Percentiles rank a stretch among this genome's conserved stretches.
These are phyloP conservation scores for Hypericum androsaemum DNA, from an alignment of 345 rosid genomes.

Conservation along the genomic window DNA sequence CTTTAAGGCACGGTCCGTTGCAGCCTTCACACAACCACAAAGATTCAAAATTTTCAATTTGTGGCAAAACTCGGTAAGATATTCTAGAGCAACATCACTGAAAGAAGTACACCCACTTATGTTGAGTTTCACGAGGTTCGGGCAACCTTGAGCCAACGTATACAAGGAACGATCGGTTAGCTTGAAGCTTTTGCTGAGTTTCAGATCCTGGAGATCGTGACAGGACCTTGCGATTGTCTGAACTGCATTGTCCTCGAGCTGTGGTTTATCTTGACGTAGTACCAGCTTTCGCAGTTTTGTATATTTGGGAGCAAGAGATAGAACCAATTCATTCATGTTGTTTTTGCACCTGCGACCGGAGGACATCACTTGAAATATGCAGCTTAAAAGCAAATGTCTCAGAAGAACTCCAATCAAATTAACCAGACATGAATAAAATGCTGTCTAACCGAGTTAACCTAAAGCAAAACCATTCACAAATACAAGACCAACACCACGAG, in stretches of 20 bases:
- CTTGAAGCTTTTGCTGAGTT: conserved; percentile 92
- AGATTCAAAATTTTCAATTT: conserved; percentile 66
- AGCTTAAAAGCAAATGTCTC: too few species aligned
- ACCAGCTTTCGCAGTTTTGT: conserved; percentile 56
- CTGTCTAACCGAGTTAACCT: too few species aligned
- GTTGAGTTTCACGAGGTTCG: conserved; percentile 70
- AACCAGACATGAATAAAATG: too few species aligned
- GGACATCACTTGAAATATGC: too few species aligned
- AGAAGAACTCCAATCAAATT: too few species aligned
- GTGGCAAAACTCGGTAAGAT: conserved; percentile 45
- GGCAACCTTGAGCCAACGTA: conserved; percentile 78
- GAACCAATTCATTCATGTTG: conserved; percentile 73
- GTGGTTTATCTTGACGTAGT: conserved; percentile 85
- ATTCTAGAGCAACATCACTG: conserved; percentile 50
- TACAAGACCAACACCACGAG: too few species aligned
- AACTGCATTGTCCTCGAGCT: conserved; percentile 73
- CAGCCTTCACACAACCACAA: conserved; percentile 88
- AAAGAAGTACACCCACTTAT: conserved; percentile 84
- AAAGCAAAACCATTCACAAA: too few species aligned
- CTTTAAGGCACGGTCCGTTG: conserved; percentile 72
- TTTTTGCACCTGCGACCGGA: conserved; percentile 54
- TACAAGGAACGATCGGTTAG: conserved; percentile 58
- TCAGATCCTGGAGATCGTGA: conserved; percentile 73
- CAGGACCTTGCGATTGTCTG: conserved; percentile 73
- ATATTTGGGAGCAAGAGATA: conserved; percentile 72